Percentiles rank a stretch among this genome's conserved stretches.
Conservation (phyloP, 371 early-diverging fungal genomes). For the Syncephalastrum monosporum region DNA sequence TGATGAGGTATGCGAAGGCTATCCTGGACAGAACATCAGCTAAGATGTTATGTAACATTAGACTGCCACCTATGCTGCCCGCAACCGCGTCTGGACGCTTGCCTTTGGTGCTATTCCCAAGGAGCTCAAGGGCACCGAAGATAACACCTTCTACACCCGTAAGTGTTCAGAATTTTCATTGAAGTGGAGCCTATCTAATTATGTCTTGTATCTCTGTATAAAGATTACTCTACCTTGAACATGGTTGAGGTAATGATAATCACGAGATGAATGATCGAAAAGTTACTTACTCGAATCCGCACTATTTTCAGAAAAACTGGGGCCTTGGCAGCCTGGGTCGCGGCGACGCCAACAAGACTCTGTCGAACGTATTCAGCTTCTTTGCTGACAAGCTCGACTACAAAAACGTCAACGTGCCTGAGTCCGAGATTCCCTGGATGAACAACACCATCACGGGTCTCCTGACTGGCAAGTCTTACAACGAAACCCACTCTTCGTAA, state of each 20-base stretch:
- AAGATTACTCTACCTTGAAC: slow-evolving; percentile 50
- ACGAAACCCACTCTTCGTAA: slow-evolving; percentile 17
- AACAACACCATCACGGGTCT: slow-evolving; percentile 37
- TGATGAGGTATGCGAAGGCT: slow-evolving; percentile 18
- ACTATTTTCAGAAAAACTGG: slow-evolving; percentile 42
- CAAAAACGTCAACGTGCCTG: slow-evolving; percentile 33
- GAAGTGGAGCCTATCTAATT: background rate
- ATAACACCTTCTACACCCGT: slow-evolving; percentile 57
- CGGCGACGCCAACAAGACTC: slow-evolving; percentile 38
- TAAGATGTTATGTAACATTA: slow-evolving; percentile 1
- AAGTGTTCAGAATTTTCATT: slow-evolving; percentile 2
- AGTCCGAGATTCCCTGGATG: slow-evolving; percentile 19
- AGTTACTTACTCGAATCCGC: background rate
- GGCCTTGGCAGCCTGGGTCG: slow-evolving; percentile 60
- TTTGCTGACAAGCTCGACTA: slow-evolving; percentile 28
- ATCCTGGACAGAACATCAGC: background rate
- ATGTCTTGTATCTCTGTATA: background rate
- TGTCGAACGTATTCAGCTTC: slow-evolving; percentile 36
- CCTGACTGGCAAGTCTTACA: slow-evolving; percentile 30
- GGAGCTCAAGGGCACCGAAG: slow-evolving; percentile 38
- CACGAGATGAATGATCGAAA: background rate
- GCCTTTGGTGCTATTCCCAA: slow-evolving; percentile 27
- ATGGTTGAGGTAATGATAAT: slow-evolving; percentile 44
- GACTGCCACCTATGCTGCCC: slow-evolving; percentile 17
- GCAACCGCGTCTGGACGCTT: slow-evolving; percentile 35